These are phyloP conservation scores for Carpinus viminea DNA, from an alignment of 306 rosid genomes.

Conservation along the genomic window DNA sequence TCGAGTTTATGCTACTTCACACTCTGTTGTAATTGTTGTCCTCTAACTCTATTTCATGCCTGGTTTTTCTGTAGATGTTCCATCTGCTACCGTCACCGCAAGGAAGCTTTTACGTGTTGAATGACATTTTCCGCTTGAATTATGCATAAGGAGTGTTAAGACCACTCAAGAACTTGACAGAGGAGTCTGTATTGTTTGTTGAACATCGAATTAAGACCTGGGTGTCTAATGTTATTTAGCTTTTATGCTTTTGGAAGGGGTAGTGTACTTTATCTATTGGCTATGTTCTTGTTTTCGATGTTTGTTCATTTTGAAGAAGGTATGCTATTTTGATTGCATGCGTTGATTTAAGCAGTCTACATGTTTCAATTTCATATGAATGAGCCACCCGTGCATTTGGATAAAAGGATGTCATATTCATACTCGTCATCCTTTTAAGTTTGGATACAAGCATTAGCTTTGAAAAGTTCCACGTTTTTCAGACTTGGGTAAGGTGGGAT, in stretches of 20 bases:
- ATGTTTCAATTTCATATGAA: neutral
- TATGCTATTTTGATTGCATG: neutral
- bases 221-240: neutral
- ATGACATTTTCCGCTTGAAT: constrained; percentile 60
- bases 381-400: neutral
- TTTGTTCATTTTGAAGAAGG: neutral
- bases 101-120: constrained; percentile 51
- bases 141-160: constrained; percentile 39
- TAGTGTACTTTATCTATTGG: neutral
- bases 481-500: neutral
- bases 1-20: neutral
- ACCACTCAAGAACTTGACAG: neutral
- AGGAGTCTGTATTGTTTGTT: neutral
- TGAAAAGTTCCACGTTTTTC: neutral
- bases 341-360: neutral
- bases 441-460: neutral
- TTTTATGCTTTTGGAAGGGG: neutral
- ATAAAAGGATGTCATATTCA: neutral
- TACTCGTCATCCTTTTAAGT: neutral
- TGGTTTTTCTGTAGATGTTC: constrained; percentile 44
- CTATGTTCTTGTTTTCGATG: neutral
- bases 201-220: neutral
- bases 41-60: neutral
- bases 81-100: constrained; percentile 57
- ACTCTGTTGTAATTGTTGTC: neutral